A percentile compares a stretch with the other conserved stretches of the same genome.
These are phyloP conservation scores for Candida stauntonica DNA, from an alignment of 805 yeast species.

Conservation along the genomic window DNA sequence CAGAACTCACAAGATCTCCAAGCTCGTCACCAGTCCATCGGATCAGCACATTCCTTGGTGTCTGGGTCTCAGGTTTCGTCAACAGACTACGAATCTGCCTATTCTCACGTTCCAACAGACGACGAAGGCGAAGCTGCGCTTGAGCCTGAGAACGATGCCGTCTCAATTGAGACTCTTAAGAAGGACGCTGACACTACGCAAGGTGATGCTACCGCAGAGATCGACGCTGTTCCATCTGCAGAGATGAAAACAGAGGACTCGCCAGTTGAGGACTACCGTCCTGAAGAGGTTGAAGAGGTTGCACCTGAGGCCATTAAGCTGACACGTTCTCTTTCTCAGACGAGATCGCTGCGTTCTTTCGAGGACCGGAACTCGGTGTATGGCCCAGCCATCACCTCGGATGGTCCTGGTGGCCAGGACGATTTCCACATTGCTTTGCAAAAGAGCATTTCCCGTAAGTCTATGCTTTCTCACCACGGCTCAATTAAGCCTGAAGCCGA, in stretches of 20 bases:
- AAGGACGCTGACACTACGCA: constrained; percentile 1
- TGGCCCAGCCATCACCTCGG: constrained; percentile 19
- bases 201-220: background rate
- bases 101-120: constrained; percentile 12
- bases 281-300: background rate
- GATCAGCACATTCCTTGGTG: constrained; percentile 5
- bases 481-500: constrained; percentile 6
- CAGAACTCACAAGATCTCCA: background rate
- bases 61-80: constrained; percentile 8
- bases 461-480: constrained; percentile 11
- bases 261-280: constrained; percentile 6
- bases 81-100: constrained; percentile 26
- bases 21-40: constrained; percentile 1
- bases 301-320: constrained; percentile 3
- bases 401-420: constrained; percentile 16
- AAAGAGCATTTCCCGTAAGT: constrained; percentile 25
- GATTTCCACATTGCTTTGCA: constrained; percentile 22
- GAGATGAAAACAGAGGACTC: background rate
- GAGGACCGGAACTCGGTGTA: constrained; percentile 13
- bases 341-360: constrained; percentile 18
- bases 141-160: constrained; percentile 1
- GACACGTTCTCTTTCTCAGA: constrained; percentile 9
- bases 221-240: background rate
- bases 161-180: constrained; percentile 2
- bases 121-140: constrained; percentile 3